Evolutionary conservation across 1,284 basidiomycete species (phyloP).

Genomic region (Porodaedalea pini): DNA sequence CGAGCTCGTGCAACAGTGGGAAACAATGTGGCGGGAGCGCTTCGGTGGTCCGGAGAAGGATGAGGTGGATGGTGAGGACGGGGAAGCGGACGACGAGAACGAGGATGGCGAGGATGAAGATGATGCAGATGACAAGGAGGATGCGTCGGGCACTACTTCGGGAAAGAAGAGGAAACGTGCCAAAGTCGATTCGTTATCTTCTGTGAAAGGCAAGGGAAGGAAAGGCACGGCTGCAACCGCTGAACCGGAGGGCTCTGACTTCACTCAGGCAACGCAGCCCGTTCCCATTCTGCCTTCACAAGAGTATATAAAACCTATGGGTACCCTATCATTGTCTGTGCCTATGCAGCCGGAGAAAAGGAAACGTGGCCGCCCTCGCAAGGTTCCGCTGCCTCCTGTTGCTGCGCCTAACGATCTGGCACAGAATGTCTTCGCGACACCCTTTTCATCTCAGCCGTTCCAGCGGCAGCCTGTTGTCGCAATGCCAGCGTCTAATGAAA

Average conservation of each 20-base stretch:
- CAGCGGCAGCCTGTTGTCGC: conserved; percentile 18
- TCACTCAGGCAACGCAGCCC: conserved; percentile 18
- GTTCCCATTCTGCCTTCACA: conserved; percentile 11
- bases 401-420: not conserved
- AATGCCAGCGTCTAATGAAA: not conserved
- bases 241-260: not conserved
- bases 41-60: conserved; percentile 76
- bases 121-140: conserved; percentile 55
- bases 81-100: conserved; percentile 48
- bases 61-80: conserved; percentile 46
- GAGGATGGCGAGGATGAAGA: conserved; percentile 54
- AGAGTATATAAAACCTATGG: conserved; percentile 5
- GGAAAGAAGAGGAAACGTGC: conserved; percentile 37
- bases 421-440: not conserved
- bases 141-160: conserved; percentile 31
- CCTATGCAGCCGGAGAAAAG: conserved; percentile 60
- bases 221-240: conserved; percentile 33
- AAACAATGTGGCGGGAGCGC: conserved; percentile 61
- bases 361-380: conserved; percentile 73
- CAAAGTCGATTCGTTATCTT: conserved; percentile 33
- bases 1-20: conserved; percentile 67
- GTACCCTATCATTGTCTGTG: conserved; percentile 20
- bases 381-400: conserved; percentile 37
- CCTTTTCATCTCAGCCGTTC: conserved; percentile 25
- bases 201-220: conserved; percentile 23